A percentile compares a stretch with the other conserved stretches of the same genome.
Evolutionary conservation across 2,329 filamentous ascomycete genomes (phyloP).

Genomic region (Penicillium janthinellum): DNA sequence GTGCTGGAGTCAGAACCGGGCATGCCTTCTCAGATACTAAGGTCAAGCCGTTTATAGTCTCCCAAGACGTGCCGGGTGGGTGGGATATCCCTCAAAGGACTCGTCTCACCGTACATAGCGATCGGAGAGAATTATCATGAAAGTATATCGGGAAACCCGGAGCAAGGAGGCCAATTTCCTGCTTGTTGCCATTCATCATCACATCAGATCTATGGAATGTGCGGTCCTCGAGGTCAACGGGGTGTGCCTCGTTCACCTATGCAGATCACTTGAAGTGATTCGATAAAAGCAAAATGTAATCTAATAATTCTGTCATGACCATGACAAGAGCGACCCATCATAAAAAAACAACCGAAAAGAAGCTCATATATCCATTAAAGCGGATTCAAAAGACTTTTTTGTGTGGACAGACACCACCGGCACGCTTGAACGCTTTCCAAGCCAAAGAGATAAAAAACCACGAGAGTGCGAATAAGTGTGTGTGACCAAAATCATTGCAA

Average conservation of each 20-base stretch:
- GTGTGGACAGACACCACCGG: slow-evolving; percentile 7
- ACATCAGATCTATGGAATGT: neutral
- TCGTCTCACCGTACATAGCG: neutral
- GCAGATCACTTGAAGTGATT: neutral
- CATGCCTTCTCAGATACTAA: too few species aligned
- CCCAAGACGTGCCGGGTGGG: too few species aligned
- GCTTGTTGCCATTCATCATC: neutral
- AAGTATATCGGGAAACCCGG: neutral
- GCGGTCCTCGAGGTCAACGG: neutral
- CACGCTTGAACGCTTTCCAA: slow-evolving; percentile 25
- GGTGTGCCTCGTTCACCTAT: neutral
- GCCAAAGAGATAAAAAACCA: slow-evolving; percentile 8
- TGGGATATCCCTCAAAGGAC: too few species aligned
- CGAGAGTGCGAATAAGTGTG: slow-evolving; percentile 10
- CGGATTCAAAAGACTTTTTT: slow-evolving; percentile 20
- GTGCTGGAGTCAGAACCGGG: neutral
- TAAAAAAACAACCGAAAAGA: neutral
- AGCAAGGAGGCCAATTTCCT: neutral
- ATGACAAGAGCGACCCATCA: neutral
- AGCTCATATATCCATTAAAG: neutral
- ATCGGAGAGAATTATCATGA: neutral
- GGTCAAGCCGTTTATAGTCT: too few species aligned
- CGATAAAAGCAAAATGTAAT: neutral
- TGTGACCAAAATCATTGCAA: slow-evolving; percentile 5
- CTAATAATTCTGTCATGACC: neutral